Evolutionary conservation across 2,329 filamentous ascomycete species (phyloP).

Genomic region (Trichothecium roseum): DNA sequence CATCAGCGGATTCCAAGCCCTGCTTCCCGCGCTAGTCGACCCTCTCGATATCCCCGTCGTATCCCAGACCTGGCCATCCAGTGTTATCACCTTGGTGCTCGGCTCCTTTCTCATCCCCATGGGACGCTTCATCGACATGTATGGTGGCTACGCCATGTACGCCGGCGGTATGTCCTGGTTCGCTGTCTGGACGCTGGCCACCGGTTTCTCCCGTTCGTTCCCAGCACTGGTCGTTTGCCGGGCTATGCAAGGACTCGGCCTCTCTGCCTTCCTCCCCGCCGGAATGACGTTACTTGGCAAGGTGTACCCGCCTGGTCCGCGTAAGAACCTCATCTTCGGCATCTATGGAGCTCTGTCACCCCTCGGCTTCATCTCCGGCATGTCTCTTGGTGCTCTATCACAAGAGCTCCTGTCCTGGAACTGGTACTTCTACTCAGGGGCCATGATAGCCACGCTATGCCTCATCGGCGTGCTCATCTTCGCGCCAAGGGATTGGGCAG

Average conservation of each 20-base stretch:
- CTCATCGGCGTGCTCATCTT: slow-evolving; percentile 32
- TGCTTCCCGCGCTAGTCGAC: slow-evolving; percentile 53
- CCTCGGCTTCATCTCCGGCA: slow-evolving; percentile 49
- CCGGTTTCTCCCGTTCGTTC: slow-evolving; percentile 53
- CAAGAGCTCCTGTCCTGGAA: slow-evolving; percentile 50
- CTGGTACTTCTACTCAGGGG: slow-evolving; percentile 60
- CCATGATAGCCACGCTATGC: slow-evolving; percentile 31
- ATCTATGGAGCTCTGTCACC: slow-evolving; percentile 46
- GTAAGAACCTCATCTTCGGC: slow-evolving; percentile 56
- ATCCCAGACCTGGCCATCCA: slow-evolving; percentile 54
- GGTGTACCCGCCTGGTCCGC: slow-evolving; percentile 57
- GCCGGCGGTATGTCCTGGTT: slow-evolving; percentile 49
- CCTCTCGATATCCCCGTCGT: slow-evolving; percentile 52
- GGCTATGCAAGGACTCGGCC: slow-evolving; percentile 63
- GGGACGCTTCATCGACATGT: slow-evolving; percentile 47
- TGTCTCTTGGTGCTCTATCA: slow-evolving; percentile 53
- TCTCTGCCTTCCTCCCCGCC: slow-evolving; percentile 61
- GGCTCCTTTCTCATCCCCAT: slow-evolving; percentile 49
- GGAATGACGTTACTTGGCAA: slow-evolving; percentile 60
- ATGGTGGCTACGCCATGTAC: slow-evolving; percentile 48
- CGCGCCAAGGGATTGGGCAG: slow-evolving; percentile 22
- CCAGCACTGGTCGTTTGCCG: slow-evolving; percentile 59
- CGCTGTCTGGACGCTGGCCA: slow-evolving; percentile 51
- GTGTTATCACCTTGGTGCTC: slow-evolving; percentile 44
- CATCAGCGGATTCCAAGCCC: slow-evolving; percentile 62